phyloP scores from a whole-genome alignment of 2,329 filamentous ascomycete species.

The Ophiostoma triangulosporum region DNA sequence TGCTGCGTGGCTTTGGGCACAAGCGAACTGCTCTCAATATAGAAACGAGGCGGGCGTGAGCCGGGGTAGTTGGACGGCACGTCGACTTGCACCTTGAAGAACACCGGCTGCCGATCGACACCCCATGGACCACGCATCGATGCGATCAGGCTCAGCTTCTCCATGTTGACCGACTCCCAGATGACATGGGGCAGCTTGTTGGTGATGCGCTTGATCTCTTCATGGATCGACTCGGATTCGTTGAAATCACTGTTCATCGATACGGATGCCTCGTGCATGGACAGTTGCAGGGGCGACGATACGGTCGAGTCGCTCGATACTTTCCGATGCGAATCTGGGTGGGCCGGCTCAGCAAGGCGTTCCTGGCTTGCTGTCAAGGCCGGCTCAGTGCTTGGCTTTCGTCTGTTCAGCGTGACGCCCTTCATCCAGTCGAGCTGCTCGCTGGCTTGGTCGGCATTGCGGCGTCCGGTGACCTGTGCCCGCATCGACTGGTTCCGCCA shows the following conservation, averaged over 20 bases:
- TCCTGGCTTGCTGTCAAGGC: slow-evolving; percentile 2
- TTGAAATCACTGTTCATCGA: slow-evolving; percentile 39
- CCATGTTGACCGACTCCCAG: slow-evolving; percentile 52
- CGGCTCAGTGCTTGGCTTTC: slow-evolving; percentile 30
- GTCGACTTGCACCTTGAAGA: slow-evolving; percentile 47
- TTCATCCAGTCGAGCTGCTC: slow-evolving; percentile 58
- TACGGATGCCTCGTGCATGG: slow-evolving; percentile 38
- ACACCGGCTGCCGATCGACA: slow-evolving; percentile 39
- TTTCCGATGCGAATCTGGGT: slow-evolving; percentile 2
- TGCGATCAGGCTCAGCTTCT: slow-evolving; percentile 42
- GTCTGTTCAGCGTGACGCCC: slow-evolving; percentile 49
- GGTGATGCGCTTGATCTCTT: slow-evolving; percentile 50
- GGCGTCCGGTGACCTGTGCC: slow-evolving; percentile 26
- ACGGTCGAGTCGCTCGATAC: slow-evolving; percentile 12
- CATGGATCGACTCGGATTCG: slow-evolving; percentile 48
- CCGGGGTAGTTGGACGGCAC: slow-evolving; percentile 48
- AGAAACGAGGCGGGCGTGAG: slow-evolving; percentile 42
- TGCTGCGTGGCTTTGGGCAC: slow-evolving; percentile 43
- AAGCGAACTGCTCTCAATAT: slow-evolving; percentile 47
- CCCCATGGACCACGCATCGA: slow-evolving; percentile 55
- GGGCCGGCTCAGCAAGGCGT: neutral
- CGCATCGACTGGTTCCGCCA: slow-evolving; percentile 49
- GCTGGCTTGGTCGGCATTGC: slow-evolving; percentile 32
- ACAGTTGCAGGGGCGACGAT: slow-evolving; percentile 30
- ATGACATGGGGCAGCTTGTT: slow-evolving; percentile 48